Percentiles rank a stretch among this genome's conserved stretches.
Evolutionary conservation across 768 basidiomycete genomes (phyloP).

Genomic region (Lentinula lateritia): DNA sequence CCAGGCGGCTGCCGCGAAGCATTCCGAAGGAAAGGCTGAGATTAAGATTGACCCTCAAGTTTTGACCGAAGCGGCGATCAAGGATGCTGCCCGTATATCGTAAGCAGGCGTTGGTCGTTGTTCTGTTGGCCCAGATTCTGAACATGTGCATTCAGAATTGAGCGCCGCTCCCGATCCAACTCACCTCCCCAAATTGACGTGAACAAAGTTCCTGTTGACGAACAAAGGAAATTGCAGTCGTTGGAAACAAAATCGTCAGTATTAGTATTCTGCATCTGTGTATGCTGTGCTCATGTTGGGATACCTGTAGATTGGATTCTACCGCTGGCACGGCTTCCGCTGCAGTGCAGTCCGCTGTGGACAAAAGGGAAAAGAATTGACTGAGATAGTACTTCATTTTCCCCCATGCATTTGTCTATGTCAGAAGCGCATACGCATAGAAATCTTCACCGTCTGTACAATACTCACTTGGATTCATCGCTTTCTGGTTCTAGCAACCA

Average conservation of each 20-base stretch:
- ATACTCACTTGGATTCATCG: not conserved
- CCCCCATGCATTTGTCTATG: not conserved
- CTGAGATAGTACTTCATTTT: not conserved
- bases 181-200: slow-evolving; percentile 4
- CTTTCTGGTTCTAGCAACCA: slow-evolving; percentile 2
- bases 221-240: not conserved
- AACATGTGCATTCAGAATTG: not conserved
- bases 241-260: slow-evolving; percentile 4
- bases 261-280: not conserved
- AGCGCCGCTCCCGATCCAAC: slow-evolving; percentile 6
- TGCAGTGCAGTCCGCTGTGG: slow-evolving; percentile 1
- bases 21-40: slow-evolving; percentile 13
- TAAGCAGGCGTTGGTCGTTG: not conserved
- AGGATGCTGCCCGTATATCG: slow-evolving; percentile 16
- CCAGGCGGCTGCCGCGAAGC: slow-evolving; percentile 25
- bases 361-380: not conserved
- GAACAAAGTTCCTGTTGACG: not conserved
- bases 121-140: not conserved
- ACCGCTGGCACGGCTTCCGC: slow-evolving; percentile 5
- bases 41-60: slow-evolving; percentile 6
- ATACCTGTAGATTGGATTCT: slow-evolving; percentile 1
- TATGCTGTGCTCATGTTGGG: not conserved
- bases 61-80: slow-evolving; percentile 12
- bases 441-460: not conserved
- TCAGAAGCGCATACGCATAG: not conserved